Evolutionary conservation across 1,284 basidiomycete genomes (phyloP).

Genomic region (Cryptococcus sp.): DNA sequence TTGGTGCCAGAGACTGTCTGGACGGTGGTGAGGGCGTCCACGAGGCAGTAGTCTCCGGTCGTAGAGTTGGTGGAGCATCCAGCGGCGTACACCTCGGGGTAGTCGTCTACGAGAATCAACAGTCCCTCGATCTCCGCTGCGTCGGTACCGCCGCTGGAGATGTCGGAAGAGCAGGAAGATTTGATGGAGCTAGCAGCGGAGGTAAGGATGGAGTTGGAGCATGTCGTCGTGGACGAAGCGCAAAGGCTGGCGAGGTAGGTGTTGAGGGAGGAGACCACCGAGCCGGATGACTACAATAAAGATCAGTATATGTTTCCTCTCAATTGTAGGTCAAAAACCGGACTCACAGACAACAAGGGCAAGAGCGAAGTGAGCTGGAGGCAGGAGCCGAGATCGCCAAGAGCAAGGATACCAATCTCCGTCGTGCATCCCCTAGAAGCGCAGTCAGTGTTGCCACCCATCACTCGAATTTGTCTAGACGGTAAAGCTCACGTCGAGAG

Average conservation of each 20-base stretch:
- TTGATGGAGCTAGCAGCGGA: conserved; percentile 29
- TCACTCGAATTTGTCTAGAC: not conserved
- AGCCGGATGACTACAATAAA: conserved; percentile 17
- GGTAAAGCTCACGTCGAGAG: conserved; percentile 15
- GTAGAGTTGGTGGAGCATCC: conserved; percentile 45
- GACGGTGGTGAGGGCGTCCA: conserved; percentile 36
- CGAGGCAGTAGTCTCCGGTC: conserved; percentile 44
- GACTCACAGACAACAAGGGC: conserved; percentile 27
- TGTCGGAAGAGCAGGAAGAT: conserved; percentile 32
- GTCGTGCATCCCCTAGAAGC: conserved; percentile 29
- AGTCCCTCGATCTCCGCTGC: conserved; percentile 27
- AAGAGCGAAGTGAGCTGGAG: conserved; percentile 36
- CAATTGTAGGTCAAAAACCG: not conserved
- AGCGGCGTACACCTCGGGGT: conserved; percentile 35
- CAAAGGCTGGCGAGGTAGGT: conserved; percentile 43
- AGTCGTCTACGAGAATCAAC: conserved; percentile 29
- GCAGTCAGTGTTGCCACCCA: not conserved
- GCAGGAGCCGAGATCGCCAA: conserved; percentile 40
- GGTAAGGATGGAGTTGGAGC: conserved; percentile 42
- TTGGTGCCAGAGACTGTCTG: conserved; percentile 34
- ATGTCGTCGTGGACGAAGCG: conserved; percentile 33
- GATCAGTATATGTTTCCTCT: not conserved
- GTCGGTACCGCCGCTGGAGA: conserved; percentile 28
- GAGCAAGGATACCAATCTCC: conserved; percentile 28
- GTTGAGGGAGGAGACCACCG: conserved; percentile 36